Percentiles rank a stretch among this genome's conserved stretches.
phyloP scores from a whole-genome alignment of 139 green algal genomes.

The Haematococcus lacustris region DNA sequence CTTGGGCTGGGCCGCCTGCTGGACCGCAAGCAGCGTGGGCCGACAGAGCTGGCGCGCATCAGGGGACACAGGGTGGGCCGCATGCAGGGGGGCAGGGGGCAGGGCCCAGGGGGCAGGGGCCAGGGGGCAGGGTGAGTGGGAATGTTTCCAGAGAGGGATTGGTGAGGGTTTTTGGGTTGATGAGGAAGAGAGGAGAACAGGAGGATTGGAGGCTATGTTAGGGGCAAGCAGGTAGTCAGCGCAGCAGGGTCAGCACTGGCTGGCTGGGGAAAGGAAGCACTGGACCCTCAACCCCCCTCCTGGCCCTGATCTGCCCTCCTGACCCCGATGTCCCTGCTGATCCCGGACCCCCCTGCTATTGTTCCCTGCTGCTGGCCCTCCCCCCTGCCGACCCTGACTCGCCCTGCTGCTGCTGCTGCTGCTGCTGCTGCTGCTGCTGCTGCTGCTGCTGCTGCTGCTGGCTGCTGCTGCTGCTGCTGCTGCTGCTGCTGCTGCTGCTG shows the following conservation, averaged over 20 bases:
- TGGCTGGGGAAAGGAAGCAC: neutral
- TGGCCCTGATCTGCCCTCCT: neutral
- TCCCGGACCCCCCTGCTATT: too few species aligned
- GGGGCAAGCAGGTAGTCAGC: neutral
- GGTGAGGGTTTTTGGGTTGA: neutral
- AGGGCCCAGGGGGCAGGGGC: neutral
- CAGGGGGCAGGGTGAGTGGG: neutral
- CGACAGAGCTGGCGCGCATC: constrained; percentile 28
- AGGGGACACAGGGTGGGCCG: constrained; percentile 22
- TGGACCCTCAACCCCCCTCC: neutral
- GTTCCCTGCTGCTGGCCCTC: neutral
- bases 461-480: neutral
- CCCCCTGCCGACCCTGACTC: neutral
- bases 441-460: neutral
- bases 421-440: neutral
- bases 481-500: too few species aligned
- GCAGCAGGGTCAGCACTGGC: neutral
- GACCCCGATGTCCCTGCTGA: too few species aligned
- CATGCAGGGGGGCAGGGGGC: neutral
- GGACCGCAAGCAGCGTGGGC: constrained; percentile 37
- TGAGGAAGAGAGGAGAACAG: neutral
- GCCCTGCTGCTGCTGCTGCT: neutral
- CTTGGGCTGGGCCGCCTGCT: constrained; percentile 12
- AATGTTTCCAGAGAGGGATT: neutral
- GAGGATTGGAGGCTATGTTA: neutral